phyloP scores from a whole-genome alignment of 805 yeast species.

The Kregervanrija delftensis region DNA sequence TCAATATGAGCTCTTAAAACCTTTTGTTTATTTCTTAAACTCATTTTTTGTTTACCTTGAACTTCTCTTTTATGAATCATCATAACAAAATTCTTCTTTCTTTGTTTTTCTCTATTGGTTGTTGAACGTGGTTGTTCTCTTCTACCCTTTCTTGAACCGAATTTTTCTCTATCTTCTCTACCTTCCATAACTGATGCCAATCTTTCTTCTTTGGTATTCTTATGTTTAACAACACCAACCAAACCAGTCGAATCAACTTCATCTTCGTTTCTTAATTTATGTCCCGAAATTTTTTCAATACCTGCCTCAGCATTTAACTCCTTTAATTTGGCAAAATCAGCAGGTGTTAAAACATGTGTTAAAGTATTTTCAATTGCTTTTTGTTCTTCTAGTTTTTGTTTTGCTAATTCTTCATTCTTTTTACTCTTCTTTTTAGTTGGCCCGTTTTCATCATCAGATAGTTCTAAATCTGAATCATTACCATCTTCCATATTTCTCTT shows the following conservation, averaged over 20 bases:
- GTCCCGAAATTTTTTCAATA: conserved; percentile 68
- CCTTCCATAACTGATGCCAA: conserved; percentile 85
- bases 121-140: conserved; percentile 76
- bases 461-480: conserved; percentile 44
- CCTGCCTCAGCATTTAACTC: conserved; percentile 85
- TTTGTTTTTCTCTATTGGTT: conserved; percentile 90
- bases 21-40: conserved; percentile 86
- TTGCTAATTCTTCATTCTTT: conserved; percentile 22
- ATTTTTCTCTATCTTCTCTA: conserved; percentile 85
- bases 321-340: conserved; percentile 93
- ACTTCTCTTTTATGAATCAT: conserved; percentile 93
- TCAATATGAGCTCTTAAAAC: conserved; percentile 78
- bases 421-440: conserved; percentile 30
- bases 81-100: conserved; percentile 99
- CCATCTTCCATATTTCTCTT: conserved; percentile 26
- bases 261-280: conserved; percentile 60
- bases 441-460: conserved; percentile 35
- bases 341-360: conserved; percentile 74
- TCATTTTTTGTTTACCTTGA: conserved; percentile 87
- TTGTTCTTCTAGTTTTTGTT: conserved; percentile 31
- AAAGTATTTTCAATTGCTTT: conserved; percentile 48
- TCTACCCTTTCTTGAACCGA: conserved; percentile 82
- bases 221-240: conserved; percentile 74
- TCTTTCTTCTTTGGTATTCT: conserved; percentile 86
- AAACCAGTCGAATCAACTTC: conserved; percentile 72